Conservation (phyloP, 441 rosid genomes). For the Erodium chrysanthum region DNA sequence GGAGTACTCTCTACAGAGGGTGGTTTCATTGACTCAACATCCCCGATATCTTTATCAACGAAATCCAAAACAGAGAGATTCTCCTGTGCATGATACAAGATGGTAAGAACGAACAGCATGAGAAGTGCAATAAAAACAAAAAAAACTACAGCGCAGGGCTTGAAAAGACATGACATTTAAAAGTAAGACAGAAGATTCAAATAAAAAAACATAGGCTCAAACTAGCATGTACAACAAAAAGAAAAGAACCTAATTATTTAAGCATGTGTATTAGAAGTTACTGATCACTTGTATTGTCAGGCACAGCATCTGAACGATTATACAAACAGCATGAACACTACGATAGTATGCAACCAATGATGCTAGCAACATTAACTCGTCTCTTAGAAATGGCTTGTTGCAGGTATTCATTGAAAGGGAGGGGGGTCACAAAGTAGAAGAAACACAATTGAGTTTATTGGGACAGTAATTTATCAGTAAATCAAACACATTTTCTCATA, state of each 20-base stretch:
- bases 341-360: not conserved
- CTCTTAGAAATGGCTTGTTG: not conserved
- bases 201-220: not conserved
- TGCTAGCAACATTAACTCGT: not conserved
- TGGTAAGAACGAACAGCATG: not conserved
- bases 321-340: not conserved
- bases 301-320: not conserved
- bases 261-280: not conserved
- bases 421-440: not conserved
- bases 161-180: not conserved
- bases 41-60: slow-evolving; percentile 36
- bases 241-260: not conserved
- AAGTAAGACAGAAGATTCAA: not conserved
- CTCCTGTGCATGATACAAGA: slow-evolving; percentile 39
- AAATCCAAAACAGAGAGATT: slow-evolving; percentile 59
- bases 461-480: not conserved
- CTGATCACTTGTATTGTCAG: not conserved
- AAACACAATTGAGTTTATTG: not conserved
- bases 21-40: slow-evolving; percentile 36
- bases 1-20: slow-evolving; percentile 42
- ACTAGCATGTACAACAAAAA: no score
- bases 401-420: no score
- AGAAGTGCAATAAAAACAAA: not conserved
- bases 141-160: not conserved
- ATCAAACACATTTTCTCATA: not conserved